Conservation (phyloP, 768 basidiomycete genomes). For the Mycena capillaripes region DNA sequence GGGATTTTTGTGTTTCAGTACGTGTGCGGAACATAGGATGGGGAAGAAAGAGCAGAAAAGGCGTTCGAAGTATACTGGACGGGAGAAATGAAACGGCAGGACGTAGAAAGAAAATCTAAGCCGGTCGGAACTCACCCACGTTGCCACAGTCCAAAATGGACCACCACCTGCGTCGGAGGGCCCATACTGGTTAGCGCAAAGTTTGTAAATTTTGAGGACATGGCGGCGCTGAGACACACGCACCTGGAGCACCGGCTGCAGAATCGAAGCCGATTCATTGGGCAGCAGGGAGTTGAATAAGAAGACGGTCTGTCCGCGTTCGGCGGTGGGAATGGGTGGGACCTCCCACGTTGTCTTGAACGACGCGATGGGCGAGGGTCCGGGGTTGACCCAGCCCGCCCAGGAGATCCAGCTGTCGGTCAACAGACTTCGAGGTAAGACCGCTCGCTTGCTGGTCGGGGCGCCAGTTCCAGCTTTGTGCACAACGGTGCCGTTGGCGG, state of each 20-base stretch:
- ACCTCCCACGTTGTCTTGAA: slow-evolving; percentile 31
- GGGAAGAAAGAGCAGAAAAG: not conserved
- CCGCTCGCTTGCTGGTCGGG: not conserved
- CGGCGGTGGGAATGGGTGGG: slow-evolving; percentile 22
- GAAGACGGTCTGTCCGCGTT: slow-evolving; percentile 32
- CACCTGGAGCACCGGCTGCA: slow-evolving; percentile 30
- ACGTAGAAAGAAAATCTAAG: not conserved
- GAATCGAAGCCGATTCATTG: not conserved
- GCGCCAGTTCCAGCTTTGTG: slow-evolving; percentile 4
- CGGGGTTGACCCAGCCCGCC: slow-evolving; percentile 28
- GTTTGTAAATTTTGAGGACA: not conserved
- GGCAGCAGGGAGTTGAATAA: slow-evolving; percentile 33
- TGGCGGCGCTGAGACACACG: not conserved
- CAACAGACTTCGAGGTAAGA: not conserved
- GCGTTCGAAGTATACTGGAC: no score
- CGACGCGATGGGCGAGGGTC: slow-evolving; percentile 23
- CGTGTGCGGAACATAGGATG: no score
- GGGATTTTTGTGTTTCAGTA: not conserved
- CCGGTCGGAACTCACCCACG: not conserved
- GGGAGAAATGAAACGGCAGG: no score
- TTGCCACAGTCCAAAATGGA: not conserved
- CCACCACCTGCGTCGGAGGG: not conserved
- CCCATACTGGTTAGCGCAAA: not conserved
- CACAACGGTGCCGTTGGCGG: slow-evolving; percentile 7
- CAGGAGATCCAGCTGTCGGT: slow-evolving; percentile 30